Evolutionary conservation across 306 rosid species (phyloP).

Genomic region (Trichosanthes truncata): DNA sequence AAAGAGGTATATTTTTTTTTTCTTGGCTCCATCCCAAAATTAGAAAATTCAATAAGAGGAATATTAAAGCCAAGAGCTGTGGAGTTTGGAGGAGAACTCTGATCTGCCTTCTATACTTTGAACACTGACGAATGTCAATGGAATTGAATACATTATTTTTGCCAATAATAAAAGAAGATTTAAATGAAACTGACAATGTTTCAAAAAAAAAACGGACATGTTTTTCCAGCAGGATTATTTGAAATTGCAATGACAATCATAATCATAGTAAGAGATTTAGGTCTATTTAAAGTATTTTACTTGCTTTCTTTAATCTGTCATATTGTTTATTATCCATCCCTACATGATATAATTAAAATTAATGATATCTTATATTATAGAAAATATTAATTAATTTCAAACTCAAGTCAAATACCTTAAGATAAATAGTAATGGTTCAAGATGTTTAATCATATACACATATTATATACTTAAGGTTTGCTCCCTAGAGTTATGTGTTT

Average conservation of each 20-base stretch:
- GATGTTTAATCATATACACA: not conserved
- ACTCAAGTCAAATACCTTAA: not conserved
- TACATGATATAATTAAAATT: not conserved
- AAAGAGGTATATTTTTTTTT: too few species aligned
- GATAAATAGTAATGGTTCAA: not conserved
- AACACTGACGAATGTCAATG: not conserved
- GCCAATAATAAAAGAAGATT: not conserved
- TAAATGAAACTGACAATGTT: not conserved
- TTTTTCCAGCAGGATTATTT: not conserved
- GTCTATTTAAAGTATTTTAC: not conserved
- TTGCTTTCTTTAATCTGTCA: not conserved
- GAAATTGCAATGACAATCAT: not conserved
- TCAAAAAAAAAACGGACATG: too few species aligned
- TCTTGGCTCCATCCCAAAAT: too few species aligned
- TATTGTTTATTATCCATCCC: not conserved
- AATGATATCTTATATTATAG: not conserved
- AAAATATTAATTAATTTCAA: not conserved
- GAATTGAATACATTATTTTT: too few species aligned
- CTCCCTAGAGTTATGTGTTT: too few species aligned
- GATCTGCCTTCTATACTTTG: not conserved
- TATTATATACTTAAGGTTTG: too few species aligned
- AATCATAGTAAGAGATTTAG: not conserved
- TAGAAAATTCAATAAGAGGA: not conserved
- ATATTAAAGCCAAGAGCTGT: not conserved
- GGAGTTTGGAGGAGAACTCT: not conserved